Evolutionary conservation across 306 rosid species (phyloP), one percentile per base, ranked within the genome.

Genomic region (Lotus japonicus): DNA sequence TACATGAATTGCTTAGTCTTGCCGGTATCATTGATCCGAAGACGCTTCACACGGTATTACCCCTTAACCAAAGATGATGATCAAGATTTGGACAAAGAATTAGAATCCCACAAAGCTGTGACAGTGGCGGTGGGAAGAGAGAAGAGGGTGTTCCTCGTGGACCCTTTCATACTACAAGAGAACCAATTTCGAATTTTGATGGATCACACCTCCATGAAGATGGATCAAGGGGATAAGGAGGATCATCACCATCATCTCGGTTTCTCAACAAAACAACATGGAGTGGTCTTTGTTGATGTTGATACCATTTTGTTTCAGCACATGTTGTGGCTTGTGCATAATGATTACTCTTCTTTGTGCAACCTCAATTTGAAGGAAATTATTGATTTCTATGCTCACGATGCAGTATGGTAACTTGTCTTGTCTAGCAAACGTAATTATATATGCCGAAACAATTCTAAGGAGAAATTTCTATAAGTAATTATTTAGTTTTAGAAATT

Each of bases 251-350:
- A 21, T 1, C 31, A 28, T 17, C 54, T 15, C 5, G 36, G 44
- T 35, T 70, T 45, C 75, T 58, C 49, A 2, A 9, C 38, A 9
- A 65, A 64, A 0, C n/a, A n/a, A n/a, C 31, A 46, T 64, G 56
- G 80, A 35, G 83, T 71, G 59, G 69, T 91, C 8, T 84, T 86
- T 59, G 86, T 88, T 5, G 90, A 88, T 64, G 95, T 91, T 0
- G 97, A 91, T 71, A 76, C 89, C 5, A 88, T 91, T 45, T 77
- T 91, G 86, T 91, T 91, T 51, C 95, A 91, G 78, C 97, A 91
- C 52, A 82, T 91, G 90, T 45, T 88, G 68, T 91, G 97, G 97
- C 70, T 91, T 48, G 28, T 91, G 88, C 74, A 84, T 8, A 91
- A 91, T 18, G 97, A 91, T 74, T 76, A 75, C 15, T 79, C 95